Conservation (phyloP, 140 eudicot species). For the Anethum foeniculum region DNA sequence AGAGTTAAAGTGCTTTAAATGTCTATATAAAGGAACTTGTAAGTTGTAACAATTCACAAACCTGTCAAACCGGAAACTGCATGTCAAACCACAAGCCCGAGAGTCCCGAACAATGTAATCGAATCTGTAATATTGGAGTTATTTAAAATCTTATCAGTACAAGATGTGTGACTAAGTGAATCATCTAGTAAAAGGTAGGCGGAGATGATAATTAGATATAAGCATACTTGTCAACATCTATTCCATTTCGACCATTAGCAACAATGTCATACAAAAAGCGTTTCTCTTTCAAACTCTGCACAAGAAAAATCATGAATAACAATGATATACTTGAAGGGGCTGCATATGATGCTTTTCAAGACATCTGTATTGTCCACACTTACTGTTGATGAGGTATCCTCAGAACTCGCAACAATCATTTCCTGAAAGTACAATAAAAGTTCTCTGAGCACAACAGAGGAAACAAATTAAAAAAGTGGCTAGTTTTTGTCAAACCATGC, state of each 20-base stretch:
- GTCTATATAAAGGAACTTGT: not conserved
- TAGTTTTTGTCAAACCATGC: not conserved
- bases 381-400: constrained; percentile 36
- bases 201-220: constrained; percentile 2
- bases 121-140: constrained; percentile 41
- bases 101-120: constrained; percentile 93
- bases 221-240: constrained; percentile 94
- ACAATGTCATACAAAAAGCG: constrained; percentile 85
- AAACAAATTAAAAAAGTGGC: not conserved
- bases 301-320: constrained; percentile 2
- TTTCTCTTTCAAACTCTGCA: constrained; percentile 66
- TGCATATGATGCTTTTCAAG: not conserved
- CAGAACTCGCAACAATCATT: constrained; percentile 66
- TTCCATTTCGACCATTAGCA: constrained; percentile 96
- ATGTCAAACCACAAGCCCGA: constrained; percentile 85
- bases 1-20: not conserved
- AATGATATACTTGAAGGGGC: not conserved
- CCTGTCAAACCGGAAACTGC: constrained; percentile 79
- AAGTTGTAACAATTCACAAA: constrained; percentile 8
- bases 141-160: not conserved
- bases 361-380: constrained; percentile 17
- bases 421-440: constrained; percentile 37
- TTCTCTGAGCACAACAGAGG: not conserved
- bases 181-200: constrained; percentile 4
- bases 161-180: not conserved